These are phyloP conservation scores for Myriosclerotinia curreyana DNA, from an alignment of 2,329 filamentous ascomycete genomes.

Conservation along the genomic window DNA sequence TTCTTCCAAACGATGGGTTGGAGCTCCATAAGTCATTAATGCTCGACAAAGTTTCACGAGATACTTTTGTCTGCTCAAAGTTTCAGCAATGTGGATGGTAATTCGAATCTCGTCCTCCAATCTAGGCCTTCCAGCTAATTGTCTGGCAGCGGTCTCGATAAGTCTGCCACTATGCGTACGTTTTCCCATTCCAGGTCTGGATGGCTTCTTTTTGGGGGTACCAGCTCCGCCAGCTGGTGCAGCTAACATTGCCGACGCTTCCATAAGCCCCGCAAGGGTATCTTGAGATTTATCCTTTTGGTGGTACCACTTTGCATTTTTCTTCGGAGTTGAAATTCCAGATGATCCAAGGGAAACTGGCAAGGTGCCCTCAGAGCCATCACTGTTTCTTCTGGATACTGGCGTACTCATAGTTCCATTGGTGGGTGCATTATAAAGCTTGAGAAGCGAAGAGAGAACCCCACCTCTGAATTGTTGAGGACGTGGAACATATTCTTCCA, in stretches of 20 bases:
- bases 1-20: slow-evolving; percentile 86
- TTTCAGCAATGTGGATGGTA: slow-evolving; percentile 61
- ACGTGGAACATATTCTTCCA: slow-evolving; percentile 62
- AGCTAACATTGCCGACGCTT: slow-evolving; percentile 53
- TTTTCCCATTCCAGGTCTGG: slow-evolving; percentile 34
- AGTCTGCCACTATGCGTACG: slow-evolving; percentile 33
- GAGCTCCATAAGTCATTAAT: slow-evolving; percentile 86
- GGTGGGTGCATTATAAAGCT: slow-evolving; percentile 58
- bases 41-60: slow-evolving; percentile 80
- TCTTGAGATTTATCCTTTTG: slow-evolving; percentile 46
- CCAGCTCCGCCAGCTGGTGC: slow-evolving; percentile 46
- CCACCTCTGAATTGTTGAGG: slow-evolving; percentile 70
- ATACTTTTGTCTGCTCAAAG: slow-evolving; percentile 76
- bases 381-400: slow-evolving; percentile 32
- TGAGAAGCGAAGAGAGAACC: slow-evolving; percentile 69
- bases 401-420: slow-evolving; percentile 26
- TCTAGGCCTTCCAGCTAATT: slow-evolving; percentile 31
- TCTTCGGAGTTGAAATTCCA: slow-evolving; percentile 41
- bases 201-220: slow-evolving; percentile 33
- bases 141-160: slow-evolving; percentile 31
- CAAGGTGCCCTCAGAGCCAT: slow-evolving; percentile 40
- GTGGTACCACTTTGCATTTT: slow-evolving; percentile 40
- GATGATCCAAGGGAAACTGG: slow-evolving; percentile 43
- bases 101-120: slow-evolving; percentile 45
- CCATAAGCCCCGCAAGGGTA: slow-evolving; percentile 51